Conservation (phyloP, 257 asterid species). For the Forsythia viridissima region DNA sequence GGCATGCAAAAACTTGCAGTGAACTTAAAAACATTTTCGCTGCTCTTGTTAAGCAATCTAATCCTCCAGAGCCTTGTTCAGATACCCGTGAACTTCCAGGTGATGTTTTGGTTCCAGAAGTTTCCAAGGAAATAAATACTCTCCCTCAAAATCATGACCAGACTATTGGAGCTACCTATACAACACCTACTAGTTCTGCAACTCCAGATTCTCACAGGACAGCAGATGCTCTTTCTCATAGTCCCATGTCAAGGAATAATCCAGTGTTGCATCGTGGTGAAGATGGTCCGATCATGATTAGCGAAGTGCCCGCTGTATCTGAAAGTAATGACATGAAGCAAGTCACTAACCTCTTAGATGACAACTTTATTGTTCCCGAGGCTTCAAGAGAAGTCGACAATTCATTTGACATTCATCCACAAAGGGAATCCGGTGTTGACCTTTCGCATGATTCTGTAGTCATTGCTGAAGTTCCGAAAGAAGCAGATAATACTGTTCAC, state of each 20-base stretch:
- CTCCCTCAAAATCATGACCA: constrained; percentile 32
- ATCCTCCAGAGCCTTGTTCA: constrained; percentile 56
- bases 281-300: constrained; percentile 18
- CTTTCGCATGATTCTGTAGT: constrained; percentile 29
- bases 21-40: constrained; percentile 84
- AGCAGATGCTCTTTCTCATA: constrained; percentile 28
- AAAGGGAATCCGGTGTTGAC: constrained; percentile 29
- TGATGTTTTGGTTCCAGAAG: constrained; percentile 43
- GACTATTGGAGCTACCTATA: constrained; percentile 12
- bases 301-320: constrained; percentile 20
- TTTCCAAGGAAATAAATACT: constrained; percentile 37
- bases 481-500: constrained; percentile 53
- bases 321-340: constrained; percentile 34
- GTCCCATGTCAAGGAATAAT: constrained; percentile 29
- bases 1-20: constrained; percentile 79
- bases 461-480: constrained; percentile 43
- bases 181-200: constrained; percentile 36
- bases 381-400: constrained; percentile 33
- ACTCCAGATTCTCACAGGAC: constrained; percentile 31
- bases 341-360: constrained; percentile 26
- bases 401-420: constrained; percentile 19
- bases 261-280: constrained; percentile 29
- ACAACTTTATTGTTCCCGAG: constrained; percentile 25
- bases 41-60: constrained; percentile 80
- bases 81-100: constrained; percentile 41